A percentile compares a stretch with the other conserved stretches of the same genome.
Evolutionary conservation across 2,329 filamentous ascomycete genomes (phyloP).

Genomic region (Claviceps cyperi): DNA sequence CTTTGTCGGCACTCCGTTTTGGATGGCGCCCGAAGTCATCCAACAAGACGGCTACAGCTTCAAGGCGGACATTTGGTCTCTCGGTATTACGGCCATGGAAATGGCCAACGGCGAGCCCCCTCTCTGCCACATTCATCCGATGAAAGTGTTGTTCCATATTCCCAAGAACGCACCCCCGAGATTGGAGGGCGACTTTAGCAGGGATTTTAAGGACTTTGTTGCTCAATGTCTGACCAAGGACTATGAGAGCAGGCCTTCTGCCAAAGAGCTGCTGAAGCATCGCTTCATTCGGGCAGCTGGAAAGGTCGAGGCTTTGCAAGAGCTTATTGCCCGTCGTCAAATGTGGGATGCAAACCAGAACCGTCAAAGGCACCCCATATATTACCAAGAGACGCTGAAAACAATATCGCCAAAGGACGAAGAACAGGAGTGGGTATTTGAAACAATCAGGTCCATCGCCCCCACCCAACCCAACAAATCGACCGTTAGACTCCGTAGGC

Average conservation of each 20-base stretch:
- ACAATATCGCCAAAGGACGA: slow-evolving; percentile 52
- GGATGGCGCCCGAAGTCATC: slow-evolving; percentile 94
- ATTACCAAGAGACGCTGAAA: slow-evolving; percentile 85
- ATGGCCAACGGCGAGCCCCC: slow-evolving; percentile 83
- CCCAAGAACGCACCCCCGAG: slow-evolving; percentile 76
- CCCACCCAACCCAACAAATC: slow-evolving; percentile 32
- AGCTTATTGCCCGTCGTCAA: slow-evolving; percentile 71
- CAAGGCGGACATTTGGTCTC: slow-evolving; percentile 86
- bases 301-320: slow-evolving; percentile 75
- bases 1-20: slow-evolving; percentile 93
- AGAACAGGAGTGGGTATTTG: slow-evolving; percentile 86
- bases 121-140: slow-evolving; percentile 70
- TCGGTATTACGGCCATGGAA: slow-evolving; percentile 86
- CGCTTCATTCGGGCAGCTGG: slow-evolving; percentile 78
- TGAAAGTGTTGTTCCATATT: slow-evolving; percentile 87
- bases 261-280: slow-evolving; percentile 76
- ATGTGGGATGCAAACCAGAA: slow-evolving; percentile 65
- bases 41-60: slow-evolving; percentile 73
- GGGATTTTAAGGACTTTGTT: slow-evolving; percentile 89
- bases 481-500: slow-evolving; percentile 36
- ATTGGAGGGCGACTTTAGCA: slow-evolving; percentile 74
- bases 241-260: slow-evolving; percentile 67
- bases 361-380: slow-evolving; percentile 57
- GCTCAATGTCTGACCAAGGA: slow-evolving; percentile 86
- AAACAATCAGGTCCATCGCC: slow-evolving; percentile 67